phyloP scores from a whole-genome alignment of 2,329 filamentous ascomycete species.

The Ceratocystis destructans region DNA sequence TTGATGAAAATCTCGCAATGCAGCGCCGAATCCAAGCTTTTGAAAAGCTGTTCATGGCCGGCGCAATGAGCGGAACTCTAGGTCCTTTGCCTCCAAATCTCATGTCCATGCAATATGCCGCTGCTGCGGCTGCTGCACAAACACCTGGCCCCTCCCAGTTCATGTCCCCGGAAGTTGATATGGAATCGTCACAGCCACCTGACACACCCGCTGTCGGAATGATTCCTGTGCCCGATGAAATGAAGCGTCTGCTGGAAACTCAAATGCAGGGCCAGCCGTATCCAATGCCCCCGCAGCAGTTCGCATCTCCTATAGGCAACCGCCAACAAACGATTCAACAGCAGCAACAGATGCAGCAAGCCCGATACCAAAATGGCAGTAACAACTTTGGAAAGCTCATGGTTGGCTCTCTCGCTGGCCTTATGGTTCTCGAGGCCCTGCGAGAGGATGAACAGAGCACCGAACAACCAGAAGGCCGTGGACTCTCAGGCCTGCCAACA shows the following conservation, averaged over 20 bases:
- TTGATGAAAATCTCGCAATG: slow-evolving; percentile 68
- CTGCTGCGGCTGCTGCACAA: slow-evolving; percentile 17
- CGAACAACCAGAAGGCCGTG: slow-evolving; percentile 50
- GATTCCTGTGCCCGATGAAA: slow-evolving; percentile 53
- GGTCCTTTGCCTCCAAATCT: slow-evolving; percentile 41
- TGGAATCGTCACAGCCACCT: slow-evolving; percentile 33
- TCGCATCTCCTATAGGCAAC: slow-evolving; percentile 33
- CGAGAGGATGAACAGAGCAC: slow-evolving; percentile 51
- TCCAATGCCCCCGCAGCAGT: slow-evolving; percentile 35
- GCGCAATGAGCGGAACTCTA: slow-evolving; percentile 52
- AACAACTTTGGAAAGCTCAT: slow-evolving; percentile 63
- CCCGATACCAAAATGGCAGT: slow-evolving; percentile 38
- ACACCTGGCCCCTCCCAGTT: slow-evolving; percentile 23
- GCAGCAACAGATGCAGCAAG: slow-evolving; percentile 32
- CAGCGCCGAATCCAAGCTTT: slow-evolving; percentile 64
- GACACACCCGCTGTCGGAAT: slow-evolving; percentile 39
- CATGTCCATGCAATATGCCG: slow-evolving; percentile 38
- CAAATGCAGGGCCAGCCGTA: slow-evolving; percentile 45
- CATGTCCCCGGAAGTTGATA: slow-evolving; percentile 34
- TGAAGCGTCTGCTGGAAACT: slow-evolving; percentile 47
- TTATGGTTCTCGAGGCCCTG: slow-evolving; percentile 82
- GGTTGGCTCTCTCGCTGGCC: slow-evolving; percentile 78
- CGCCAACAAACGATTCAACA: slow-evolving; percentile 44
- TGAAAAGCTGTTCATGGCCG: slow-evolving; percentile 65
- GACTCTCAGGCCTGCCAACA: slow-evolving; percentile 51